Base-by-base conservation (phyloP, 805 yeast species). In the Candida maesae region DNA sequence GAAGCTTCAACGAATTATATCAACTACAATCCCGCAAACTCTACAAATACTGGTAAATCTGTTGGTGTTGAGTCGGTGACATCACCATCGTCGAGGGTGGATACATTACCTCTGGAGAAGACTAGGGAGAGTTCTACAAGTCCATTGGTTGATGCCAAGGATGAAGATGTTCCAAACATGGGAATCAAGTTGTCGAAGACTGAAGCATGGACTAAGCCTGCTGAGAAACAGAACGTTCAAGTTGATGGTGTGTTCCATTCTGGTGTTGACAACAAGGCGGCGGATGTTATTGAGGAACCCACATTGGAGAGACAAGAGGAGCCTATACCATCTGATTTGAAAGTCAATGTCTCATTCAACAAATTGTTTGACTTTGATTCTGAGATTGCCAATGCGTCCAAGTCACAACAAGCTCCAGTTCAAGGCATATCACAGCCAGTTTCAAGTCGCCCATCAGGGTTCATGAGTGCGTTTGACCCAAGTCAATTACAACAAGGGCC, bases 221-320 rank as follows among this genome's bases (percentile, higher is more conserved):
- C 24, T 2, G 24, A 37, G 12, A 33, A 27, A 8, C 8, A 16
- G 17, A 23, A 26, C 4, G 33, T 36, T 32, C 18, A 45, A 21
- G 34, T 50, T 13, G 52, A 51, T 32, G 60, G 55, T 4, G 56
- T 54, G 9, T 56, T 54, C 45, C 56, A 49, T 16, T 16, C 15
- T 8, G 13, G 24, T 16, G 24, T 19, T 25, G 28, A n/a, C 7
- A 31, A 31, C 6, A 25, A 15, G n/a, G 2, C 26, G 2, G 27
- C 14, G 20, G 14, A 14, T 17, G 28, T n/a, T n/a, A n/a, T n/a
- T n/a, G n/a, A n/a, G n/a, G n/a, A n/a, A n/a, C n/a, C n/a, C n/a
- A n/a, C n/a, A n/a, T n/a, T n/a, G n/a, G n/a, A n/a, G n/a, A n/a
- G n/a, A n/a, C n/a, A n/a, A n/a, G n/a, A n/a, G n/a, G n/a, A n/a